A percentile compares a stretch with the other conserved stretches of the same genome.
Conservation (phyloP, 73 alveolate species). For the Paramecium biaurelia region DNA sequence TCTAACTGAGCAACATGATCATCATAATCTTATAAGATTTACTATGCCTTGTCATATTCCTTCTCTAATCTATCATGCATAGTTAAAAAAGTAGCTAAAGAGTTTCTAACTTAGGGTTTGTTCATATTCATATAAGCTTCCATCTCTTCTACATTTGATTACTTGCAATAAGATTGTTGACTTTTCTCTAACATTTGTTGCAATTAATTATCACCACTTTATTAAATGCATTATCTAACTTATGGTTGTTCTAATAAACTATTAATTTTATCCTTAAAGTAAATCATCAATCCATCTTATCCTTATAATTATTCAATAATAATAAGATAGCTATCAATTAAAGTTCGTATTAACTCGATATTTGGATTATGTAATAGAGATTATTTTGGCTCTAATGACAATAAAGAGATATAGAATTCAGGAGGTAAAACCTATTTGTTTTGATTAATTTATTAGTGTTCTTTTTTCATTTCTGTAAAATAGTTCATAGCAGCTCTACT, state of each 20-base stretch:
- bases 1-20: neutral
- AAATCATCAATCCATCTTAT: neutral
- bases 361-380: neutral
- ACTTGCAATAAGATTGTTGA: neutral
- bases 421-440: neutral
- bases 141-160: neutral
- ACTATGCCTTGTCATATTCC: neutral
- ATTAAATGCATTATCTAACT: neutral
- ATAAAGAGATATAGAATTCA: neutral
- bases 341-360: neutral
- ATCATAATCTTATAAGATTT: neutral
- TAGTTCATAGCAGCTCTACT: neutral
- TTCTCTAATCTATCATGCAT: slow-evolving; percentile 29
- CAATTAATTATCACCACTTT: neutral
- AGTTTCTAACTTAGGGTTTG: neutral
- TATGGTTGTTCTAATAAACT: neutral
- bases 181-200: neutral
- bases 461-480: slow-evolving; percentile 25
- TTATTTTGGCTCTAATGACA: neutral
- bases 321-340: neutral
- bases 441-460: neutral
- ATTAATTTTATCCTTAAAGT: neutral
- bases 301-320: neutral
- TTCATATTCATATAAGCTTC: neutral
- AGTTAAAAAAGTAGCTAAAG: neutral